phyloP scores from a whole-genome alignment of 768 basidiomycete species.

The Suillus subluteus region DNA sequence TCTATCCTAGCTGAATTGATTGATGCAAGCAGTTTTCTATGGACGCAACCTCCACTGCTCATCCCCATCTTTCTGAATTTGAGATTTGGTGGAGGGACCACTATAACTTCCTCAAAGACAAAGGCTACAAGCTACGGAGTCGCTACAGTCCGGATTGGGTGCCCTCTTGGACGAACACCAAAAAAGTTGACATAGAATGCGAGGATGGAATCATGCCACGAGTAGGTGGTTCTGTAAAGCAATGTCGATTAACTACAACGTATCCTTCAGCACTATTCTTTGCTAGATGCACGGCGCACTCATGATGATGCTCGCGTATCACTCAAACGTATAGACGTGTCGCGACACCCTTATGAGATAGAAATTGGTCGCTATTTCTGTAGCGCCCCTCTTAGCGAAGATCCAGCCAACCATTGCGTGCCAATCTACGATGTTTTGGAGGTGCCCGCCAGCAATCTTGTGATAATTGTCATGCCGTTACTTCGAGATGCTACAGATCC shows the following conservation, averaged over 20 bases:
- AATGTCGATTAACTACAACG: not conserved
- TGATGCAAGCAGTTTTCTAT: not conserved
- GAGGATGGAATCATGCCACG: not conserved
- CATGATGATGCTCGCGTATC: conserved; percentile 28
- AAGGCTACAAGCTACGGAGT: conserved; percentile 22
- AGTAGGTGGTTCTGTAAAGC: not conserved
- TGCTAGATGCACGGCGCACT: conserved; percentile 30
- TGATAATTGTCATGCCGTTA: conserved; percentile 30
- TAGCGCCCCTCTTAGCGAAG: not conserved
- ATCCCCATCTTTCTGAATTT: not conserved
- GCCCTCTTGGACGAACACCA: conserved; percentile 24
- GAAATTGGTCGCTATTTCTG: conserved; percentile 22
- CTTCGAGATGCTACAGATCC: conserved; percentile 20
- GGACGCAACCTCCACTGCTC: not conserved
- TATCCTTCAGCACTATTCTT: not conserved
- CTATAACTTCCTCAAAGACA: conserved; percentile 16
- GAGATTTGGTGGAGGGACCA: conserved; percentile 9
- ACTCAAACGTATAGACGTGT: conserved; percentile 27
- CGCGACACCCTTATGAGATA: conserved; percentile 21
- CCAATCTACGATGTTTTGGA: conserved; percentile 23
- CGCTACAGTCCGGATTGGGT: conserved; percentile 23
- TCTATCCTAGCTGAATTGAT: not conserved
- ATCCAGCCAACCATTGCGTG: conserved; percentile 25
- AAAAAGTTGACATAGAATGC: not conserved
- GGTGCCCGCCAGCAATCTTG: conserved; percentile 7